Evolutionary conservation across 163 green algal species (phyloP).

Genomic region (Scenedesmus sp.): DNA sequence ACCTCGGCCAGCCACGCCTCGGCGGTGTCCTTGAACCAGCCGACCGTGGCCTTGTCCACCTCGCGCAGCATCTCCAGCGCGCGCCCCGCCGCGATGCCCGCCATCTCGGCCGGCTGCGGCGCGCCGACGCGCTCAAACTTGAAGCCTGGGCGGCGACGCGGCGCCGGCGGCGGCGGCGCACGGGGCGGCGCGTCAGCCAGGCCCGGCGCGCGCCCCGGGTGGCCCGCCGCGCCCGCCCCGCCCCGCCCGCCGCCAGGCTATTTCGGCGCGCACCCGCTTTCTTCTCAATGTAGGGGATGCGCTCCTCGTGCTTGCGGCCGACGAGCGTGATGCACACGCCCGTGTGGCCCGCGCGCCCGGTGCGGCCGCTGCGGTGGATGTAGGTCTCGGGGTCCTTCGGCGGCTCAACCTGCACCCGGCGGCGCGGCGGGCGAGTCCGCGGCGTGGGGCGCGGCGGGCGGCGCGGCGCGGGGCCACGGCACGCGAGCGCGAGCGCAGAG

Average conservation of each 20-base stretch:
- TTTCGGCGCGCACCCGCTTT: slow-evolving; percentile 6
- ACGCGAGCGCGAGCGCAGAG: too few relatives aligned
- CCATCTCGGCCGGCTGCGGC: slow-evolving; percentile 95
- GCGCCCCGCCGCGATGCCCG: slow-evolving; percentile 72
- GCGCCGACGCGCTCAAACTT: slow-evolving; percentile 91
- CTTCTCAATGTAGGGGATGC: slow-evolving; percentile 45
- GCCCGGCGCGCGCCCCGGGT: too few relatives aligned
- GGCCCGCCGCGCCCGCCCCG: too few relatives aligned
- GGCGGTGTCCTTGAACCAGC: slow-evolving; percentile 80
- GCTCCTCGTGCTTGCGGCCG: slow-evolving; percentile 62
- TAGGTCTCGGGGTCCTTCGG: slow-evolving; percentile 91
- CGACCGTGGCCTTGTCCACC: slow-evolving; percentile 71
- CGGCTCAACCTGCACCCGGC: slow-evolving; percentile 72
- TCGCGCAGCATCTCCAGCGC: slow-evolving; percentile 66
- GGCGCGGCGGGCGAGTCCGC: neutral
- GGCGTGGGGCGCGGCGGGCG: neutral
- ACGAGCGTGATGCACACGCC: slow-evolving; percentile 94
- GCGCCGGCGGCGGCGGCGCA: too few relatives aligned
- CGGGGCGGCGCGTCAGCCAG: too few relatives aligned
- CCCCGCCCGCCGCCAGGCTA: neutral
- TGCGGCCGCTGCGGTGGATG: slow-evolving; percentile 65
- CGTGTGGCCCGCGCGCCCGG: slow-evolving; percentile 53
- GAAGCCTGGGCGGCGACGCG: slow-evolving; percentile 51
- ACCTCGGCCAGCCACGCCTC: slow-evolving; percentile 67
- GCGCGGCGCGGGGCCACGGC: too few relatives aligned